Evolutionary conservation across 108 stramenopile species (phyloP), one percentile per base, ranked within the genome.

Genomic region (Skeletonema tropicum): DNA sequence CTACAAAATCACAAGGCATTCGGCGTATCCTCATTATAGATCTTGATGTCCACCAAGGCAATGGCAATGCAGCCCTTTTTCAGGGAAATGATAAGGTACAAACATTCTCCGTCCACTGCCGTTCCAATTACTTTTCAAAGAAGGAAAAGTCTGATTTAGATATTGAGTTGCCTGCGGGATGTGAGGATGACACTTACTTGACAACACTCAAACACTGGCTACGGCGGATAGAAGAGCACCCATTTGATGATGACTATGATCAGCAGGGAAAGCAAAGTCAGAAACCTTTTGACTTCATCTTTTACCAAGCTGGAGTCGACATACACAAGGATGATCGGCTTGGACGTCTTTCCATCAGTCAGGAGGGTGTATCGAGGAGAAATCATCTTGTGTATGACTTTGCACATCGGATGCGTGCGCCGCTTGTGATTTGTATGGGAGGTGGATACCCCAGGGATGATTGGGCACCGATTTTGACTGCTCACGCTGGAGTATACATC

Each of bases 41-140:
- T 82, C 62, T 95, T 55, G 97, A 97, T 77, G 94, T 97, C 5
- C 97, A 97, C 79, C 97, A 97, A 77, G 97, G 97, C 4, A 97
- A 97, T 81, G 94, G 95, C 6, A 96, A 96, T 73, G 93, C 93
- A 10, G 89, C 80, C 11, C 66, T 96, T 58, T 96, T 96, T 76
- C 82, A 88, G 70, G 75, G 77, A 5, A 60, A 75, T 32, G 66
- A 82, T 26, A 57, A 73, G 11, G 95, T 96, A 0, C 70, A 79
- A 29, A 96, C 95, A 12, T 91, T 96, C 71, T 87, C 86, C 19
- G 80, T 96, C 83, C 95, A 96, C 46, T 94, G 95, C 57, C 65
- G 57, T 14, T 88, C 77, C 4, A 96, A 96, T 70, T 94, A 92
- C 79, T 96, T 96, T 78, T 93, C 92, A 10, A 63, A 82, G 41